Conservation (phyloP, 225 moss, liverwort and hornwort species). For the Asterella californica region DNA sequence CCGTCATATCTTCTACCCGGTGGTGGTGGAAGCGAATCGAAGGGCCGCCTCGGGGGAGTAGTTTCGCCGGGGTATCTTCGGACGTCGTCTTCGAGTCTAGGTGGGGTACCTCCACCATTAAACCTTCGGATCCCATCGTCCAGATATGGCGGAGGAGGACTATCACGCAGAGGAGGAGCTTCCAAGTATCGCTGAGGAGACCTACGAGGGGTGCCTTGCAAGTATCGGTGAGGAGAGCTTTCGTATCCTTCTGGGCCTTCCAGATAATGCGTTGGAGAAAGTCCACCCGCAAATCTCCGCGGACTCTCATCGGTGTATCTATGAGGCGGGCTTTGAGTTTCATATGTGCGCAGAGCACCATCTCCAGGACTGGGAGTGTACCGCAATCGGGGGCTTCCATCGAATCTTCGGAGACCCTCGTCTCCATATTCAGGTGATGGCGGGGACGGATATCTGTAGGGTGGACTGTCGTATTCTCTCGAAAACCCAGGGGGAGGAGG, state of each 20-base stretch:
- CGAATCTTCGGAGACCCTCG: slow-evolving; percentile 29
- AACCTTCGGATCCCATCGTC: slow-evolving; percentile 19
- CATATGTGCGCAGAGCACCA: slow-evolving; percentile 10
- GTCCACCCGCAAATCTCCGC: slow-evolving; percentile 16
- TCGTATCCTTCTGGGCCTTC: slow-evolving; percentile 19
- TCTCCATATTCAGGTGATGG: slow-evolving; percentile 29
- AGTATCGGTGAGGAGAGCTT: slow-evolving; percentile 20
- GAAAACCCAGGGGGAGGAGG: slow-evolving; percentile 34
- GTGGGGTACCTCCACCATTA: not conserved
- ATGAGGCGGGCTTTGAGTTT: slow-evolving; percentile 8
- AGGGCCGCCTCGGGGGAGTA: not conserved
- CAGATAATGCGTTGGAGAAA: slow-evolving; percentile 19
- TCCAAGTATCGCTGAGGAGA: slow-evolving; percentile 38
- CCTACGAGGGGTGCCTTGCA: slow-evolving; percentile 24
- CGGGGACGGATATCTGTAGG: slow-evolving; percentile 22
- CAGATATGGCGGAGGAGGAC: slow-evolving; percentile 17
- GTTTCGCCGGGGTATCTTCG: not conserved
- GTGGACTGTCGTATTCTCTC: slow-evolving; percentile 9
- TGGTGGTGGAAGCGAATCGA: not conserved
- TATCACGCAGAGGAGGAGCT: slow-evolving; percentile 30
- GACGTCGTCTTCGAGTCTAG: slow-evolving; percentile 8
- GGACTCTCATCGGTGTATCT: slow-evolving; percentile 23
- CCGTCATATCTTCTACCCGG: not conserved
- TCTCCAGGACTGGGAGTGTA: slow-evolving; percentile 20
- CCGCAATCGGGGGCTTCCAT: not conserved